phyloP scores from a whole-genome alignment of 495 filamentous ascomycete species.

The Aspergillus diversus region DNA sequence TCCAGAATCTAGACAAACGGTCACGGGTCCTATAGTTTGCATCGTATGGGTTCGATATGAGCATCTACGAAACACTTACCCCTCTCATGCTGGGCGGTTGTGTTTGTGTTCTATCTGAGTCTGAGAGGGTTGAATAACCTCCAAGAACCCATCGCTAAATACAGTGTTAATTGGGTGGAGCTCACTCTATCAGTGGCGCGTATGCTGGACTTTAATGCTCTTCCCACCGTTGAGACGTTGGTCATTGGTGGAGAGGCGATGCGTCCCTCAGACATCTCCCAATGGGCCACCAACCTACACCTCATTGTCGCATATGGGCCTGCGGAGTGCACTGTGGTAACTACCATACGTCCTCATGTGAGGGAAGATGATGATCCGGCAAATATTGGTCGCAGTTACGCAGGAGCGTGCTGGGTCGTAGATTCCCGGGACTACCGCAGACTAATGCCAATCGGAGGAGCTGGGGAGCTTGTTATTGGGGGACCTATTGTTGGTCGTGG shows the following conservation, averaged over 20 bases:
- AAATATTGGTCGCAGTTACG: conserved; percentile 20
- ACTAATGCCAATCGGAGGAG: not conserved
- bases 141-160: not conserved
- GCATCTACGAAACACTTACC: not conserved
- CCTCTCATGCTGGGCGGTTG: not conserved
- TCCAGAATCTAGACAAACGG: not conserved
- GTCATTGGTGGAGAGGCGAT: not conserved
- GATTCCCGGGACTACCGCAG: conserved; percentile 15
- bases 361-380: no score
- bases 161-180: not conserved
- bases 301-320: no score
- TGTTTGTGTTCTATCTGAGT: not conserved
- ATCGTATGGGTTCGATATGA: not conserved
- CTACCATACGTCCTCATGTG: no score
- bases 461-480: not conserved
- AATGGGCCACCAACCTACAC: no score
- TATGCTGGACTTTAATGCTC: not conserved
- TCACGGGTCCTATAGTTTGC: not conserved
- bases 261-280: no score
- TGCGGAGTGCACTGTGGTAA: no score
- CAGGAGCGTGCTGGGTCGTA: conserved; percentile 40
- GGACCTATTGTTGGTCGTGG: not conserved
- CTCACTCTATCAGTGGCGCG: not conserved
- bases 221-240: not conserved
- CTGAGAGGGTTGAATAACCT: no score